Base-by-base conservation (phyloP, 2,329 filamentous ascomycete species). In the Cucurbitaria berberidis region DNA sequence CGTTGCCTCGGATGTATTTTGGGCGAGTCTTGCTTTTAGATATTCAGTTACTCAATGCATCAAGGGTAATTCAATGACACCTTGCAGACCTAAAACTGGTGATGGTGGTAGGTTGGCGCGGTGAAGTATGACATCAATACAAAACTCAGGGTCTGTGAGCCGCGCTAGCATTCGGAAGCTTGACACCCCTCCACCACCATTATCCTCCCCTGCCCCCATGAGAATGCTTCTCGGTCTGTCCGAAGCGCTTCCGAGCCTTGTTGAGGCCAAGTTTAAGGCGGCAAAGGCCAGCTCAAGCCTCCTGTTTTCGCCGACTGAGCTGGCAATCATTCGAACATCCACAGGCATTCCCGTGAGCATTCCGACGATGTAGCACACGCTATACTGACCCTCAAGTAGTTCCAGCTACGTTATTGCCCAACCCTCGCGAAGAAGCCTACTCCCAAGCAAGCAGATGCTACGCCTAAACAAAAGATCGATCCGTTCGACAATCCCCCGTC, bases 331-430 rank as follows among this genome's bases (percentile, higher is more conserved):
- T 46, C 73, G 62, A 49, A 75, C 73, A 11, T 70, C 69, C 9
- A 52, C 64, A 26, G 69, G 70, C 50, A 63, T 76, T 55, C 74
- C 75, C 48, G 76, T 76, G 57, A 57, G 73, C 66, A 56, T 47
- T 32, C 50, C 51, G n/a, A n/a, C 15, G 30, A 24, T 52, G 45
- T 35, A 18, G 18, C 22, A 43, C 24, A 34, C 38, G 46, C 24
- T 10, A 18, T 19, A 45, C 63, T 69, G 38, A 70, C 55, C 43
- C 39, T 15, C 9, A 30, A 24, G n/a, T 42, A 90, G 87, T 89
- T 90, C 68, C 89, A 91, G 75, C 77, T 91, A 2, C 86, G 88
- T 45, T 91, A 85, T 77, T 88, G 87, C 8, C 87, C 87, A 0
- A 76, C 87, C 0, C 80, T 91, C 4, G 86, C 86, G 42, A 84